Conservation (phyloP, 2,329 filamentous ascomycete genomes). For the Clonostachys chloroleuca region DNA sequence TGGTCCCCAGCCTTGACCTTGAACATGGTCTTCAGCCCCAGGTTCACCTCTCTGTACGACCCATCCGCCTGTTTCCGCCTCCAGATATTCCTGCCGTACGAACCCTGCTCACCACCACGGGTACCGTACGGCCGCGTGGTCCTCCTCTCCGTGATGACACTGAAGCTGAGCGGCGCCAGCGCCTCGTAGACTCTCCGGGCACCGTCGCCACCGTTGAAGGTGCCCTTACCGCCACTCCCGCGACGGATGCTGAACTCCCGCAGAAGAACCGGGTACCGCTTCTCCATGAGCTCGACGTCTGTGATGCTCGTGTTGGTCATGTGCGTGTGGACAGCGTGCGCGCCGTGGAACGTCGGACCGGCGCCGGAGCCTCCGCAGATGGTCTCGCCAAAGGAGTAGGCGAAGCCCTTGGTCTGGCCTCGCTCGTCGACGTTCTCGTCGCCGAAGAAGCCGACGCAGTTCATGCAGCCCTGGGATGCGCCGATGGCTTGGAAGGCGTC, state of each 20-base stretch:
- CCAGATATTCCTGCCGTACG: slow-evolving; percentile 16
- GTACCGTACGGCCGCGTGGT: slow-evolving; percentile 25
- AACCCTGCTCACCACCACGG: slow-evolving; percentile 17
- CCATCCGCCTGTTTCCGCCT: not conserved
- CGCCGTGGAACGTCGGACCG: slow-evolving; percentile 17
- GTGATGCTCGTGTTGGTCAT: slow-evolving; percentile 24
- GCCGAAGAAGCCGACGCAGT: slow-evolving; percentile 23
- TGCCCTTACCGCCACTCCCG: slow-evolving; percentile 20
- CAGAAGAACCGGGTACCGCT: slow-evolving; percentile 23
- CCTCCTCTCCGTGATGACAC: slow-evolving; percentile 26
- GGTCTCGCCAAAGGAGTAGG: slow-evolving; percentile 18
- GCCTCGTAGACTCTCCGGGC: slow-evolving; percentile 26
- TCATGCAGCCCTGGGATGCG: slow-evolving; percentile 21
- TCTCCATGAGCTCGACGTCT: slow-evolving; percentile 24
- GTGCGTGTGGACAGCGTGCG: slow-evolving; percentile 17
- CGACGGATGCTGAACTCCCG: slow-evolving; percentile 18
- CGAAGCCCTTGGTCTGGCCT: slow-evolving; percentile 12
- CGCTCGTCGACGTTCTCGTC: slow-evolving; percentile 13
- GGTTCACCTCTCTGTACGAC: too few species aligned
- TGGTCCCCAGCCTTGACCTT: too few species aligned
- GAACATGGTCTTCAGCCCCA: too few species aligned
- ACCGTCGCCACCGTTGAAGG: slow-evolving; percentile 23
- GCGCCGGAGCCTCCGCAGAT: slow-evolving; percentile 26
- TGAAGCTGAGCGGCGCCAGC: slow-evolving; percentile 18
- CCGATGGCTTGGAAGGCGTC: slow-evolving; percentile 15